phyloP scores from a whole-genome alignment of 208 protist genomes.

The Porcisia deanei region DNA sequence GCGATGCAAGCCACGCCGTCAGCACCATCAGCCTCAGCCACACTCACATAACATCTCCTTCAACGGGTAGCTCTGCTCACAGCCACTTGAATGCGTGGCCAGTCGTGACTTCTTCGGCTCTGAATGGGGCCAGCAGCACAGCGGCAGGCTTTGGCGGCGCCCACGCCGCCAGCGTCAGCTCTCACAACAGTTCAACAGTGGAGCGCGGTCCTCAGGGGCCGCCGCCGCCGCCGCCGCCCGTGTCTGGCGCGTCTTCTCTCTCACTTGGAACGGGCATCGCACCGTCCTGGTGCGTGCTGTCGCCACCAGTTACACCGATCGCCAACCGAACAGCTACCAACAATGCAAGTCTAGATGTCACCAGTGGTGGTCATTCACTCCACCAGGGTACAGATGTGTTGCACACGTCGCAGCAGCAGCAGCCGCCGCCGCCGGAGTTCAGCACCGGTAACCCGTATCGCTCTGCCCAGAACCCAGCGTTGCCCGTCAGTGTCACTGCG shows the following conservation, averaged over 20 bases:
- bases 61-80: neutral
- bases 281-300: neutral
- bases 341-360: slow-evolving; percentile 1
- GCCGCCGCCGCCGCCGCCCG: neutral
- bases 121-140: neutral
- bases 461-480: neutral
- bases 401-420: neutral
- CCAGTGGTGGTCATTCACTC: neutral
- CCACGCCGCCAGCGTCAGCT: neutral
- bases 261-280: neutral
- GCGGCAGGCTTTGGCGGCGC: neutral
- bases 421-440: neutral
- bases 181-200: neutral
- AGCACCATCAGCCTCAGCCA: neutral
- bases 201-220: neutral
- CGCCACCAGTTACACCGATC: neutral
- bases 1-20: neutral
- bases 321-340: neutral
- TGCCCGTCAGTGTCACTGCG: neutral
- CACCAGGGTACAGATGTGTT: neutral
- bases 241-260: neutral
- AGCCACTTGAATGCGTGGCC: neutral
- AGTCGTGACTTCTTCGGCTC: neutral
- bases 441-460: neutral
- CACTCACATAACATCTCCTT: neutral